phyloP scores from a whole-genome alignment of 495 filamentous ascomycete genomes.

The Aspergillus steynii region DNA sequence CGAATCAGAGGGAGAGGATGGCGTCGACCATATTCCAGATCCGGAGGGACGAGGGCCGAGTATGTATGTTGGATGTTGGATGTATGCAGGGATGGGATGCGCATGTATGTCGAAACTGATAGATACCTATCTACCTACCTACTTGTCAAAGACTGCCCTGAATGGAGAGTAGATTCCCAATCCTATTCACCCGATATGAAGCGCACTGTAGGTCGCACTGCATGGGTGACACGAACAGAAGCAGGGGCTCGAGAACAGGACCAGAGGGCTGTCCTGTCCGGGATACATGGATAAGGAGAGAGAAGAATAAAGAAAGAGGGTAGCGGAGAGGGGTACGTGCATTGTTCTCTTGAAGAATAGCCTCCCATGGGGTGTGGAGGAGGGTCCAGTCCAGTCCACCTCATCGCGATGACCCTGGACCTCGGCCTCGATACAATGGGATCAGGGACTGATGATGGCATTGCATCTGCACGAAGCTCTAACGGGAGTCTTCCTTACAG shows the following conservation, averaged over 20 bases:
- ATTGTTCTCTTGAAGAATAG: not conserved
- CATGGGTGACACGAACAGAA: not conserved
- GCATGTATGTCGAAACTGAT: not conserved
- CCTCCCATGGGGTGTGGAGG: not conserved
- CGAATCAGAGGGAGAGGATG: not conserved
- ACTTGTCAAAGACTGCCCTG: not conserved
- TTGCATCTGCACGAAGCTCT: constrained; percentile 2
- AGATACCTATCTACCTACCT: not conserved
- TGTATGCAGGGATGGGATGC: too few relatives aligned
- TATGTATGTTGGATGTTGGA: too few relatives aligned
- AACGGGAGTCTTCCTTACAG: not conserved
- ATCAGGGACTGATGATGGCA: constrained; percentile 3
- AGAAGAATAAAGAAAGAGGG: not conserved
- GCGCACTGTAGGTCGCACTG: not conserved
- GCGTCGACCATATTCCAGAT: not conserved
- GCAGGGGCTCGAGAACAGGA: not conserved
- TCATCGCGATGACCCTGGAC: too few relatives aligned
- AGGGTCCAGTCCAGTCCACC: too few relatives aligned
- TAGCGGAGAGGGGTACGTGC: not conserved
- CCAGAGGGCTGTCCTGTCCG: not conserved
- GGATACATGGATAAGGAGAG: not conserved
- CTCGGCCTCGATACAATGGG: not conserved
- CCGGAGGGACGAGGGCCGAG: not conserved
- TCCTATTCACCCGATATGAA: not conserved
- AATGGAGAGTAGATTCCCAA: too few relatives aligned